phyloP scores from a whole-genome alignment of 805 yeast species.

The Starmerella vitae region DNA sequence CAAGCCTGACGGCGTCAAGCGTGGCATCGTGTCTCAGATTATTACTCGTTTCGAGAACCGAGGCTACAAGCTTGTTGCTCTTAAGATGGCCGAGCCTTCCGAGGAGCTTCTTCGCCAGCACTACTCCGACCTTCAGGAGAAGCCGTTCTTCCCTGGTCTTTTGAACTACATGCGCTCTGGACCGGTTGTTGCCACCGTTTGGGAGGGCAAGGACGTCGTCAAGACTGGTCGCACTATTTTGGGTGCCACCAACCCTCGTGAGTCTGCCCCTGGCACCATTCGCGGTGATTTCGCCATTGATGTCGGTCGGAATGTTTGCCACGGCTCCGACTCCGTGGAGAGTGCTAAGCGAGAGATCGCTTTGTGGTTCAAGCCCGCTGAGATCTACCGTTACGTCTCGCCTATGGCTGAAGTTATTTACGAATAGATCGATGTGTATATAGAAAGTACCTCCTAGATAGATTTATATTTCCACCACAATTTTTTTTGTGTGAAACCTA shows the following conservation, averaged over 20 bases:
- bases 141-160: constrained; percentile 97
- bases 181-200: constrained; percentile 96
- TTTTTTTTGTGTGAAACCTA: neutral
- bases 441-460: too few species aligned
- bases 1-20: constrained; percentile 98
- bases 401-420: constrained; percentile 80
- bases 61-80: constrained; percentile 94
- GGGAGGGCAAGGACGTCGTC: constrained; percentile 99
- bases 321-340: constrained; percentile 99
- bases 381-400: constrained; percentile 82
- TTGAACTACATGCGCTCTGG: constrained; percentile 95
- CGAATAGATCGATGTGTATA: constrained; percentile 72
- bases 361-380: constrained; percentile 97
- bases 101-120: constrained; percentile 82
- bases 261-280: constrained; percentile 98
- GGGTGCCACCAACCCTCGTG: constrained; percentile 98
- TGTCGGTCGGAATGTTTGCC: constrained; percentile 98
- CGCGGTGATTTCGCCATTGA: constrained; percentile 98
- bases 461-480: too few species aligned
- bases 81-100: constrained; percentile 79
- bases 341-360: constrained; percentile 89
- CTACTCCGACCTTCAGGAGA: constrained; percentile 86
- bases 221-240: constrained; percentile 94
- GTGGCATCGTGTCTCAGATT: constrained; percentile 87
- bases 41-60: constrained; percentile 88